Conservation (phyloP, 345 rosid species). For the Pistacia integerrima region DNA sequence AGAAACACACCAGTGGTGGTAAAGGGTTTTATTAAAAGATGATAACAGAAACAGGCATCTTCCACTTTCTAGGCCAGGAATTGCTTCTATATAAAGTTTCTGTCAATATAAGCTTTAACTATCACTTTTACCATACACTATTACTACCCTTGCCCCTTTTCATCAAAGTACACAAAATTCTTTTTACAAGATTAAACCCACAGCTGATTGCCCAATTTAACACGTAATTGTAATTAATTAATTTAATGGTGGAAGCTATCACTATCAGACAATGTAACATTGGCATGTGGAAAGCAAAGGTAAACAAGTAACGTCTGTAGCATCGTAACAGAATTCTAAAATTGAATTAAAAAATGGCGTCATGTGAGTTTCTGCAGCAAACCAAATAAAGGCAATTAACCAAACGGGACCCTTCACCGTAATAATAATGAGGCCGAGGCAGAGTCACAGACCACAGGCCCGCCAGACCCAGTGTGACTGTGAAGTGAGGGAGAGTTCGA, state of each 20-base stretch:
- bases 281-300: background rate
- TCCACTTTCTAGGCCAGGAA: background rate
- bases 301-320: background rate
- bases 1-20: no score
- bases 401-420: conserved; percentile 8
- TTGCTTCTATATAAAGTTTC: background rate
- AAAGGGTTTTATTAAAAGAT: background rate
- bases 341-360: background rate
- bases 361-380: conserved; percentile 13
- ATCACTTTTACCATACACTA: conserved; percentile 14
- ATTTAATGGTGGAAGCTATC: no score
- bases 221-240: no score
- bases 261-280: background rate
- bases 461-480: background rate
- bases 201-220: no score
- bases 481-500: background rate
- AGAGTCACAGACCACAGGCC: background rate
- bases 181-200: background rate
- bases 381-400: background rate
- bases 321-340: background rate
- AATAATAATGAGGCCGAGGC: conserved; percentile 4
- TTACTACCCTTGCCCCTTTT: background rate
- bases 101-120: conserved; percentile 8
- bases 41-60: background rate
- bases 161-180: background rate